Evolutionary conservation across 306 rosid species (phyloP).

Genomic region (Prosopis cineraria): DNA sequence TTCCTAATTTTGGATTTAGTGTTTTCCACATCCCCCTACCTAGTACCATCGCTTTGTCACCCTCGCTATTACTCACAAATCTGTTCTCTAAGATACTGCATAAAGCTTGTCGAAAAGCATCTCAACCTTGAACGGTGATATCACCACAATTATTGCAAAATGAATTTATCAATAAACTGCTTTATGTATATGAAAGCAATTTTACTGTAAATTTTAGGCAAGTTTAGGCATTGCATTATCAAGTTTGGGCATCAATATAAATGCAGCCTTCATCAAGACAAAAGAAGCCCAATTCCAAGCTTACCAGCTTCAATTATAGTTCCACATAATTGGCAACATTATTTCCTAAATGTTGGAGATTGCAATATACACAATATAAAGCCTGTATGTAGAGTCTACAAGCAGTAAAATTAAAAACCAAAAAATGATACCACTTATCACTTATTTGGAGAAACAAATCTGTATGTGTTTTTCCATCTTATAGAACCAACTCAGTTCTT

Average conservation of each 20-base stretch:
- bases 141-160: neutral
- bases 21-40: neutral
- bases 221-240: neutral
- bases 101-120: neutral
- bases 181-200: neutral
- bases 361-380: neutral
- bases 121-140: neutral
- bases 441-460: constrained; percentile 94
- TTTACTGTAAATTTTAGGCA: neutral
- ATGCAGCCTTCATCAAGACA: neutral
- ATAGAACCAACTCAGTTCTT: constrained; percentile 62
- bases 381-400: neutral
- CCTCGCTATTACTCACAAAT: neutral
- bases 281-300: constrained; percentile 3
- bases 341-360: neutral
- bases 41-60: neutral
- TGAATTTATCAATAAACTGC: neutral
- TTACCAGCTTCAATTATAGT: neutral
- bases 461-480: constrained; percentile 86
- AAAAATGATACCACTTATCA: constrained; percentile 5
- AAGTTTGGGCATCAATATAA: neutral
- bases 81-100: neutral
- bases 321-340: neutral
- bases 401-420: neutral
- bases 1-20: neutral